Conservation (phyloP, 2,329 filamentous ascomycete species). For the Aureobasidium leucospermi region DNA sequence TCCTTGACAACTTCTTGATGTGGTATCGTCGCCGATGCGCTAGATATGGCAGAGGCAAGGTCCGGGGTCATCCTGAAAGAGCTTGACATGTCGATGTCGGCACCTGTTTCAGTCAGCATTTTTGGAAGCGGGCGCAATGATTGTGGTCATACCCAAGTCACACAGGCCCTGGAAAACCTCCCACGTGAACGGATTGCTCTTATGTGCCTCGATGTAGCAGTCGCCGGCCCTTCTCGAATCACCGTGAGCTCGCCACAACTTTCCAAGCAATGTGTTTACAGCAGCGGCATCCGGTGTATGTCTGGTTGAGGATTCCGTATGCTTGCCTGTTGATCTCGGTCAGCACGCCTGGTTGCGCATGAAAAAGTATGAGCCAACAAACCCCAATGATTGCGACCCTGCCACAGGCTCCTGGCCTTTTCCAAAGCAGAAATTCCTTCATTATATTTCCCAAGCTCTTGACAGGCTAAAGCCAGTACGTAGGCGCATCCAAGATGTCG, state of each 20-base stretch:
- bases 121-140: background rate
- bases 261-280: conserved; percentile 76
- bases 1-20: conserved; percentile 25
- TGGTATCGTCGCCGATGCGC: conserved; percentile 18
- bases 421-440: conserved; percentile 82
- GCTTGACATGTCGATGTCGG: conserved; percentile 71
- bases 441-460: conserved; percentile 68
- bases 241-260: conserved; percentile 73
- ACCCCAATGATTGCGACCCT: conserved; percentile 60
- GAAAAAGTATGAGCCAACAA: background rate
- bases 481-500: conserved; percentile 81
- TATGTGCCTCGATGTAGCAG: conserved; percentile 82
- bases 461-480: conserved; percentile 82
- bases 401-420: conserved; percentile 70
- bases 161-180: conserved; percentile 87
- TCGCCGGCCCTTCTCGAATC: conserved; percentile 76
- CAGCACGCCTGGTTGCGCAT: background rate
- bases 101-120: conserved; percentile 45
- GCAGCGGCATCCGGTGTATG: conserved; percentile 76
- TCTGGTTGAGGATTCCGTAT: conserved; percentile 67
- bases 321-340: conserved; percentile 46
- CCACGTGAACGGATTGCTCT: conserved; percentile 94
- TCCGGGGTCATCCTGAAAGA: conserved; percentile 73
- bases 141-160: conserved; percentile 53
- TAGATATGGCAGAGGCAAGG: conserved; percentile 45